These are phyloP conservation scores for Aspergillus niger DNA, from an alignment of 2,329 filamentous ascomycete species.

Conservation along the genomic window DNA sequence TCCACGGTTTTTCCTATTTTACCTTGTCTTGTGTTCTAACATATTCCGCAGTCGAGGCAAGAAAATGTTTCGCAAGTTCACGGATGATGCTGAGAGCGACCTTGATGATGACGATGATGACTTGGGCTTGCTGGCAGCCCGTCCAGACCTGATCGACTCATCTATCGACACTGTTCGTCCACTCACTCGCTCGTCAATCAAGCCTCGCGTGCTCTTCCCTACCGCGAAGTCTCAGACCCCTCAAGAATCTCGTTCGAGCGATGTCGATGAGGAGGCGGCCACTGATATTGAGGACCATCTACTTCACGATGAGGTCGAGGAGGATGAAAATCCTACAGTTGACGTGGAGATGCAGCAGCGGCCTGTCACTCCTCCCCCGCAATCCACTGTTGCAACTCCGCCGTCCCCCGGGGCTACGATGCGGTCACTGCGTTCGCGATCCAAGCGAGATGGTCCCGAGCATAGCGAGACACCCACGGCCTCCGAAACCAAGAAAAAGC, in stretches of 20 bases:
- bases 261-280: constrained; percentile 54
- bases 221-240: constrained; percentile 46
- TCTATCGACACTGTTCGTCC: constrained; percentile 43
- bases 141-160: constrained; percentile 41
- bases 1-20: constrained; percentile 4
- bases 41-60: constrained; percentile 56
- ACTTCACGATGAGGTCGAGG: constrained; percentile 21
- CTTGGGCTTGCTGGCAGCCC: constrained; percentile 44
- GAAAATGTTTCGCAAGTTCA: constrained; percentile 61
- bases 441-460: constrained; percentile 29
- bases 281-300: constrained; percentile 56
- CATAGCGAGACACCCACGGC: constrained; percentile 26
- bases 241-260: constrained; percentile 39
- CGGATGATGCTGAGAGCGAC: constrained; percentile 44
- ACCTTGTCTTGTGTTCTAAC: constrained; percentile 28
- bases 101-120: constrained; percentile 46
- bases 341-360: constrained; percentile 22
- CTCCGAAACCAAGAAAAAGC: constrained; percentile 33
- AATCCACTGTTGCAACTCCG: constrained; percentile 27
- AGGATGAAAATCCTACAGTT: constrained; percentile 18
- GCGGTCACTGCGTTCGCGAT: constrained; percentile 37
- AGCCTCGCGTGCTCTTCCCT: constrained; percentile 63
- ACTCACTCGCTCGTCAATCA: constrained; percentile 60
- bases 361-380: constrained; percentile 26
- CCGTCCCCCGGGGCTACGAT: constrained; percentile 34